Evolutionary conservation across 2,329 filamentous ascomycete species (phyloP).

Genomic region (Alternaria sp.): DNA sequence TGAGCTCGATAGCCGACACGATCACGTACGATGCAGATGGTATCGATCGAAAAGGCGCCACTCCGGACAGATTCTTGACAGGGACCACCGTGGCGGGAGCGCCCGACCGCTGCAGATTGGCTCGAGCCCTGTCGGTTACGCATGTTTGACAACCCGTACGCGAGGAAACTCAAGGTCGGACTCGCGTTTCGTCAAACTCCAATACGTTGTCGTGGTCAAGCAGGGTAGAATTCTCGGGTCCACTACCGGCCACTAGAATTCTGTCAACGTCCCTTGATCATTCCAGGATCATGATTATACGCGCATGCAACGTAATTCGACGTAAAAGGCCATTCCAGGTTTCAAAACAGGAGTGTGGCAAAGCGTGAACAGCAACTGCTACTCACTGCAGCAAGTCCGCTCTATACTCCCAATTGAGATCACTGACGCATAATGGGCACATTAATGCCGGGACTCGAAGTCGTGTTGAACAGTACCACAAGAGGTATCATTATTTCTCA

Average conservation of each 20-base stretch:
- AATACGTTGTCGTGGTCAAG: neutral
- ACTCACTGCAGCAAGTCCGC: neutral
- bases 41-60: neutral
- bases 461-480: neutral
- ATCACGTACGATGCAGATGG: neutral
- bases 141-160: neutral
- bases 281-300: neutral
- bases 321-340: neutral
- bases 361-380: neutral
- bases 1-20: neutral
- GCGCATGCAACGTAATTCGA: neutral
- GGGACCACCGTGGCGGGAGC: constrained; percentile 7
- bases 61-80: constrained; percentile 1
- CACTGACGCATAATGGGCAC: neutral
- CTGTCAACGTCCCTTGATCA: neutral
- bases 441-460: neutral
- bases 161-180: neutral
- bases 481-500: neutral
- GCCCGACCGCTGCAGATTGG: neutral
- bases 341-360: neutral
- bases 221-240: neutral
- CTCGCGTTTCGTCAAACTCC: neutral
- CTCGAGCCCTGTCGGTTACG: neutral
- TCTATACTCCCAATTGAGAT: neutral
- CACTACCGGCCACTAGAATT: neutral